Conservation (phyloP, 495 filamentous ascomycete species). For the Jackrogersella multiformis region DNA sequence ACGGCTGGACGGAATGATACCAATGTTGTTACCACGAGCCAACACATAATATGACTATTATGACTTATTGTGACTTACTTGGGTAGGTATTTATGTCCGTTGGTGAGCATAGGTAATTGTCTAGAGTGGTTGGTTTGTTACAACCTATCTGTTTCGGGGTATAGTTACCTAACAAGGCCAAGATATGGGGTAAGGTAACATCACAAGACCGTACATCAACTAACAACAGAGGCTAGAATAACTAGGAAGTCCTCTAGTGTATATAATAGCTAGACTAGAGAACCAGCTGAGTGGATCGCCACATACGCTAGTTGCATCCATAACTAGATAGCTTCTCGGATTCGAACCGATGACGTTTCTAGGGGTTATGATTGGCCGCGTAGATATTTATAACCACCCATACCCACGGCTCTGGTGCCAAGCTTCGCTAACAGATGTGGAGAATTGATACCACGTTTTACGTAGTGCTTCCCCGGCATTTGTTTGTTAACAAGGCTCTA, state of each 20-base stretch:
- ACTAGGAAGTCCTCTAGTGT: too few relatives aligned
- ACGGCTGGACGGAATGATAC: slow-evolving; percentile 19
- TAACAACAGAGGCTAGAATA: slow-evolving; percentile 5
- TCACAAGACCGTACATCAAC: slow-evolving; percentile 9
- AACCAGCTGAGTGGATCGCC: slow-evolving; percentile 43
- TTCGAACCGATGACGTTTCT: slow-evolving; percentile 32
- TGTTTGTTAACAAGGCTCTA: slow-evolving; percentile 28
- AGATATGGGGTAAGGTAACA: slow-evolving; percentile 1
- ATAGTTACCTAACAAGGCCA: slow-evolving; percentile 6
- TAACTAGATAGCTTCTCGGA: not conserved
- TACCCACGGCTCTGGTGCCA: slow-evolving; percentile 39
- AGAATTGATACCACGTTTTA: slow-evolving; percentile 41
- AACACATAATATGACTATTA: slow-evolving; percentile 3
- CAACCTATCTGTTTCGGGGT: slow-evolving; percentile 7
- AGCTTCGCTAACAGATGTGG: slow-evolving; percentile 30
- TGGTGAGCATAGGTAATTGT: not conserved
- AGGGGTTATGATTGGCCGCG: slow-evolving; percentile 27
- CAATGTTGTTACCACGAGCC: not conserved
- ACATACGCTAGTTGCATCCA: too few relatives aligned
- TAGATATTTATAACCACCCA: slow-evolving; percentile 34
- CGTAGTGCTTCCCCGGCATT: slow-evolving; percentile 38
- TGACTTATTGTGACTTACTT: too few relatives aligned
- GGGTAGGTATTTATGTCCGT: not conserved
- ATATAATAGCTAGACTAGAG: slow-evolving; percentile 7
- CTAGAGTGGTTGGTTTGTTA: slow-evolving; percentile 5